Base-by-base conservation (phyloP, 2,329 filamentous ascomycete species). In the Microascus cirrosus region DNA sequence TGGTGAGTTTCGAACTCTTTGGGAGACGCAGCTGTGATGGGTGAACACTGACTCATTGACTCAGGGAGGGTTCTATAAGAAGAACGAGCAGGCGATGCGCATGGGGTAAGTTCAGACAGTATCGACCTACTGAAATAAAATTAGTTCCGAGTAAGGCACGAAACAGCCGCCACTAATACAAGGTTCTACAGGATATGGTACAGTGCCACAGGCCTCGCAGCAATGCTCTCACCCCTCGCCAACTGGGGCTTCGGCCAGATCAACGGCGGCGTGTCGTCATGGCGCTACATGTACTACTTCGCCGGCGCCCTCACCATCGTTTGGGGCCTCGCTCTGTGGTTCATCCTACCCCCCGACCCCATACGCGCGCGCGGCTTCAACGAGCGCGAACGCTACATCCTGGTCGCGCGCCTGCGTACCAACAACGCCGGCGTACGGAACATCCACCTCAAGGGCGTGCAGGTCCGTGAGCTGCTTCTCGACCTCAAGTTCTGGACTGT, bases 401-500 rank as follows among this genome's bases (percentile, higher is more conserved):
- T 79, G 48, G 76, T 84, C 24, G 75, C 78, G 48, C 73, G 81
- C 24, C 66, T 76, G 60, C 78, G 77, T 0, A 65, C 67, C 11
- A 71, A 76, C 28, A 73, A 79, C 35, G 73, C 77, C 11, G 70
- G 76, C 2, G 66, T 77, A 0, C 75, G 78, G 34, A 73, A 76
- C 12, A 67, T 73, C 1, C 65, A 62, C 12, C 84, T 78, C 74
- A 73, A 71, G 57, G 75, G 74, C 71, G 69, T 74, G 3, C 82
- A 85, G 63, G 67, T 75, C 32, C 59, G 67, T 4, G 81, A 85
- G 65, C 82, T 79, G 55, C 65, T 84, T 0, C 56, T 71, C 10
- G 82, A 84, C 61, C 80, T 79, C 2, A 84, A 85, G 65, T 81
- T 80, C 0, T 85, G 80, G 81, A 69, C 84, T 53, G 74, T 85